Evolutionary conservation across 805 yeast genomes (phyloP).

Genomic region (Candida coquimbonensis): DNA sequence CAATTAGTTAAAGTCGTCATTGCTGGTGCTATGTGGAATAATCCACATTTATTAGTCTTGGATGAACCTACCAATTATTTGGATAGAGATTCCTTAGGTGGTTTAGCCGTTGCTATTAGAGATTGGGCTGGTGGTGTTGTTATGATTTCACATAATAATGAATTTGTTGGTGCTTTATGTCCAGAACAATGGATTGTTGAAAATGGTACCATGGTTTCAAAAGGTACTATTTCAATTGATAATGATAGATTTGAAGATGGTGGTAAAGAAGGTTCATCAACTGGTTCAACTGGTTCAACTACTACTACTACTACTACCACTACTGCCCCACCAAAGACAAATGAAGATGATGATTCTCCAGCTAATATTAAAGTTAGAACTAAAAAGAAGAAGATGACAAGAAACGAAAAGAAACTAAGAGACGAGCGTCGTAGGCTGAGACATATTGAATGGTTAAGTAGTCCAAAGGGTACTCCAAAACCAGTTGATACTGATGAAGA

Average conservation of each 20-base stretch:
- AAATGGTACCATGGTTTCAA: conserved; percentile 81
- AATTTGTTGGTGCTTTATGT: conserved; percentile 93
- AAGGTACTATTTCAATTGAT: conserved; percentile 73
- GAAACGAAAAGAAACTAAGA: conserved; percentile 89
- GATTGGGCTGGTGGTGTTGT: conserved; percentile 99
- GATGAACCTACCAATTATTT: conserved; percentile 98
- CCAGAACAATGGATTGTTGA: conserved; percentile 99
- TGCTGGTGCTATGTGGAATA: conserved; percentile 99
- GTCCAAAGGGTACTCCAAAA: conserved; percentile 97
- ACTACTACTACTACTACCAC: conserved; percentile 24
- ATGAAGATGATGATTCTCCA: conserved; percentile 80
- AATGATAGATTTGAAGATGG: conserved; percentile 76
- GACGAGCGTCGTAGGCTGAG: conserved; percentile 92
- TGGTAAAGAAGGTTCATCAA: conserved; percentile 33
- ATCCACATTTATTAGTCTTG: conserved; percentile 90
- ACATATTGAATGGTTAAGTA: conserved; percentile 87
- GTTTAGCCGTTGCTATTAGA: conserved; percentile 93
- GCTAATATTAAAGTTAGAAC: conserved; percentile 89
- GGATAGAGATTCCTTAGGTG: conserved; percentile 97
- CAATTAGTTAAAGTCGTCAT: conserved; percentile 96
- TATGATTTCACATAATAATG: conserved; percentile 96
- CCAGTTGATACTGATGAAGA: conserved; percentile 93
- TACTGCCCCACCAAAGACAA: conserved; percentile 33
- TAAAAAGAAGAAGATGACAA: conserved; percentile 94
- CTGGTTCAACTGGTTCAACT: too few species aligned